phyloP scores from a whole-genome alignment of 352 stramenopile species.

The Salisapilia sapeloensis region DNA sequence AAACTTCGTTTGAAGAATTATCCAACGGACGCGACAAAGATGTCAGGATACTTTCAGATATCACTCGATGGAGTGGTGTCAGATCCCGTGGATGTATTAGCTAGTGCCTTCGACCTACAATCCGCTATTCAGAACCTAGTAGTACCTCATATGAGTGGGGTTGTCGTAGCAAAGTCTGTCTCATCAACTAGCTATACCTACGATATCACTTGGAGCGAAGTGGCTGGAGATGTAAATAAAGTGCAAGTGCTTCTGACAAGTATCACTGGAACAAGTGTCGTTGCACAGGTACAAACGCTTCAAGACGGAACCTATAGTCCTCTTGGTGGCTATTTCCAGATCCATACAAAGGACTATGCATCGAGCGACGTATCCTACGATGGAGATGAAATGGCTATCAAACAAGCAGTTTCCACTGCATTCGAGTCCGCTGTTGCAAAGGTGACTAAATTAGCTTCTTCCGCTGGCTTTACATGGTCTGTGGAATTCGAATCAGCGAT shows the following conservation, averaged over 20 bases:
- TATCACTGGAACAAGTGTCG: slow-evolving; percentile 7
- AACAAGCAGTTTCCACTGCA: neutral
- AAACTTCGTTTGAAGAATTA: slow-evolving; percentile 12
- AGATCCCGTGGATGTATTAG: neutral
- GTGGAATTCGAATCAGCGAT: too few species aligned
- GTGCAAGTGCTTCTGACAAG: slow-evolving; percentile 6
- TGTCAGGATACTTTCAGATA: slow-evolving; percentile 9
- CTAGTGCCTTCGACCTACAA: slow-evolving; percentile 1
- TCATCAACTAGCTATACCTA: neutral
- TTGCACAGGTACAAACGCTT: slow-evolving; percentile 4
- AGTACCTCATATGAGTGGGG: slow-evolving; percentile 1
- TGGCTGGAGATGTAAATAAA: slow-evolving; percentile 6
- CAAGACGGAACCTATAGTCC: slow-evolving; percentile 11
- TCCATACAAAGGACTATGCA: slow-evolving; percentile 1
- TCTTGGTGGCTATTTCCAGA: slow-evolving; percentile 8
- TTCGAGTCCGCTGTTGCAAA: slow-evolving; percentile 4
- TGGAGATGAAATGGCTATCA: neutral
- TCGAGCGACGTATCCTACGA: too few species aligned
- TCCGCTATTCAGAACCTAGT: slow-evolving; percentile 4
- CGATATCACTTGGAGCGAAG: slow-evolving; percentile 7
- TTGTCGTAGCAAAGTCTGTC: slow-evolving; percentile 1
- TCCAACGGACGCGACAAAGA: slow-evolving; percentile 5
- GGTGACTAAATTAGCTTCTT: slow-evolving; percentile 5
- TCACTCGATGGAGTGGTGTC: slow-evolving; percentile 2
- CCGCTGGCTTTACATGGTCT: slow-evolving; percentile 1